Evolutionary conservation across 129 eudicot genomes (phyloP), one percentile per base, ranked within the genome.

Genomic region (Flaveria trinervia): DNA sequence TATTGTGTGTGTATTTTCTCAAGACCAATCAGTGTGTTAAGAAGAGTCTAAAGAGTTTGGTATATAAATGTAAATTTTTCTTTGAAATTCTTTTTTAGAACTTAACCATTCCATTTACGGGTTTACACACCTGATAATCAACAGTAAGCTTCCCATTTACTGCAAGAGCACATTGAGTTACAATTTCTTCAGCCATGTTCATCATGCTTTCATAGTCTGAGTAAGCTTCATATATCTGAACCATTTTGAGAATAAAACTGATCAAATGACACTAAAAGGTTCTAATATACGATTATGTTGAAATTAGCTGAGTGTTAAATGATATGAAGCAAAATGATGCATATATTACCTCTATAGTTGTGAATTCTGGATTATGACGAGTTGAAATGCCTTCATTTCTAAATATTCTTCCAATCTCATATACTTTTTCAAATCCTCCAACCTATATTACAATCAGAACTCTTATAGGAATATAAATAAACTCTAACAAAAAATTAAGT

Each of bases 311-410:
- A 56, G 57, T 14, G 55, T 73, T 73, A 61, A 54, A 74, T 49
- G 28, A 60, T 25, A 59, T 28, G 1, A 60, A 72, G 16, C 5
- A 17, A 72, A 36, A 23, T 65, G 22, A 67, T 60, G 51, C 45
- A 74, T 70, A 52, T 73, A 52, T 74, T 83, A 94, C 97, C 97
- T 95, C 99, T 65, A 95, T 95, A 15, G 99, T 95, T 76, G 99
- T 95, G 71, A 95, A 92, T 75, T 95, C 99, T 22, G 99, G 99
- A 92, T 95, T 95, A 85, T 95, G 99, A 77, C 97, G 96, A 68
- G 99, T 95, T 78, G 99, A 95, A 82, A 95, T 70, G 86, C 99
- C 99, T 88, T 95, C 99, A 70, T 95, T 95, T 82, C 99, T 83
- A 83, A 94, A 91, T 74, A 94, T 94, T 70, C 99, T 87, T 48